Percentiles rank a stretch among this genome's conserved stretches.
phyloP scores from a whole-genome alignment of 257 asterid genomes.

The Penstemon eatonii region DNA sequence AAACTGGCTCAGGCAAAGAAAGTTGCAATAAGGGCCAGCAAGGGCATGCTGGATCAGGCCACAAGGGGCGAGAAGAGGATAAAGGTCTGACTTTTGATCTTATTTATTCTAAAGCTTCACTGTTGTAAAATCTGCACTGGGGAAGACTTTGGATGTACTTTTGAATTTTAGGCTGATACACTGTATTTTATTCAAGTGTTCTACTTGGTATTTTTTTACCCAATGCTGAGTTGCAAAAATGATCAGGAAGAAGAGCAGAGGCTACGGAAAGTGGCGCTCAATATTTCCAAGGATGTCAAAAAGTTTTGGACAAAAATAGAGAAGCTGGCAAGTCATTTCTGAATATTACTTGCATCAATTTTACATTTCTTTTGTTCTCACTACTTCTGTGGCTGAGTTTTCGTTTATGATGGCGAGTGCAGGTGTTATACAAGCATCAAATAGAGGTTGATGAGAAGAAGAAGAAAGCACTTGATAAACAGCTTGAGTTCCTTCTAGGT shows the following conservation, averaged over 20 bases:
- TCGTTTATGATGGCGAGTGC: constrained; percentile 30
- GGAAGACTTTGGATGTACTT: constrained; percentile 3
- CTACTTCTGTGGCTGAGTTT: constrained; percentile 27
- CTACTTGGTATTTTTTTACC: constrained; percentile 22
- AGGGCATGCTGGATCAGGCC: constrained; percentile 94
- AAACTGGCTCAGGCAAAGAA: constrained; percentile 93
- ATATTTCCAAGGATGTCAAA: constrained; percentile 89
- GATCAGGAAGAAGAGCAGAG: constrained; percentile 92
- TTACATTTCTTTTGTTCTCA: constrained; percentile 9
- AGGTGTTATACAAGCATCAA: constrained; percentile 97
- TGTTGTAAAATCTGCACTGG: constrained; percentile 11
- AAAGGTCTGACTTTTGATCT: constrained; percentile 54
- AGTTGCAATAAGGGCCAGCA: constrained; percentile 95
- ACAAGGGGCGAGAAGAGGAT: constrained; percentile 95
- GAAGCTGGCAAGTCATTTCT: constrained; percentile 71
- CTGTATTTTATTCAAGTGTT: constrained; percentile 12
- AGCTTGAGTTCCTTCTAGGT: constrained; percentile 95
- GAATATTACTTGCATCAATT: constrained; percentile 19
- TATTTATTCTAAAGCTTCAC: constrained; percentile 24
- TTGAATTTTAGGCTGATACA: constrained; percentile 26
- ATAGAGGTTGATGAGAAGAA: constrained; percentile 85
- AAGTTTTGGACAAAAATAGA: constrained; percentile 97
- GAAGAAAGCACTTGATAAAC: constrained; percentile 92
- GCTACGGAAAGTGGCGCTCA: constrained; percentile 80
- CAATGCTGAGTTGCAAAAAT: constrained; percentile 29